A percentile compares a stretch with the other conserved stretches of the same genome.
These are phyloP conservation scores for Leccinum proliferum DNA, from an alignment of 1,284 basidiomycete genomes.

Conservation along the genomic window DNA sequence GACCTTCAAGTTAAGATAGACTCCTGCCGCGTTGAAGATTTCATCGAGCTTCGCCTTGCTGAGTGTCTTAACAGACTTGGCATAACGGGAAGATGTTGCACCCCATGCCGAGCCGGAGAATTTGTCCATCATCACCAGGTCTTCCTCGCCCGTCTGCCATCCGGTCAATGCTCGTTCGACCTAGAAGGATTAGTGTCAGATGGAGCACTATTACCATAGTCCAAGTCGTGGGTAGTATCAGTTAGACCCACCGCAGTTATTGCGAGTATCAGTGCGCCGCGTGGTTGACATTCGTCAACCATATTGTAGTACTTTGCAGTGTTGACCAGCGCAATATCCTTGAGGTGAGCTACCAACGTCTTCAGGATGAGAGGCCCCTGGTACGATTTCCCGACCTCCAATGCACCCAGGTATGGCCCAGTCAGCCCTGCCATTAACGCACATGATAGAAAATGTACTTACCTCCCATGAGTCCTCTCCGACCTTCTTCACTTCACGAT, in stretches of 20 bases:
- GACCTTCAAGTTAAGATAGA: neutral
- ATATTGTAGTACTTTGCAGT: neutral
- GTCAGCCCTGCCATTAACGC: neutral
- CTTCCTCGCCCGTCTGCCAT: neutral
- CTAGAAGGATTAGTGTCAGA: neutral
- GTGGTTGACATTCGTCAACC: neutral
- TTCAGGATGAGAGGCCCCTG: neutral
- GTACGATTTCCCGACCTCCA: neutral
- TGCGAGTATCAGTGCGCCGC: neutral
- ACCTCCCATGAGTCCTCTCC: neutral
- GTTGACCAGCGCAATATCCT: neutral
- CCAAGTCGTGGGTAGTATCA: neutral
- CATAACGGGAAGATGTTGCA: neutral
- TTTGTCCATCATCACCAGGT: neutral
- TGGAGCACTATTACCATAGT: neutral
- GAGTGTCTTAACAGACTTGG: neutral
- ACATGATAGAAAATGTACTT: neutral
- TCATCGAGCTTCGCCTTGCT: neutral
- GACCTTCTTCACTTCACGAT: neutral
- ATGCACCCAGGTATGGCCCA: neutral
- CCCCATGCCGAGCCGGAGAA: neutral
- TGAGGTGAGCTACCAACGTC: neutral
- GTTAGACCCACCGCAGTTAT: neutral
- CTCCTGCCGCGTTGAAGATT: neutral
- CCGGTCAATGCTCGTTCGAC: neutral